phyloP scores from a whole-genome alignment of 305 asterid species.

The Euphrasia arctica region DNA sequence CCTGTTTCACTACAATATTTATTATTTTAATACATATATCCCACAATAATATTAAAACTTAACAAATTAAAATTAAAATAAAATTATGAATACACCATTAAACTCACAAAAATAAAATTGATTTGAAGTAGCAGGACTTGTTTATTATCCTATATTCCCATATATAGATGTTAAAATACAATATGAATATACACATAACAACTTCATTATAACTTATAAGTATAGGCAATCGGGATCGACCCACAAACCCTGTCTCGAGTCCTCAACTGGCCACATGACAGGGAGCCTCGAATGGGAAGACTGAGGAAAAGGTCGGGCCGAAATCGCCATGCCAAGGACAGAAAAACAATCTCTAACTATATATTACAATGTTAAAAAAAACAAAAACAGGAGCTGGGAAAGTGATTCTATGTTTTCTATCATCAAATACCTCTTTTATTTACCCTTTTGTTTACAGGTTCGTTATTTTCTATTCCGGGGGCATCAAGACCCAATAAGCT shows the following conservation, averaged over 20 bases:
- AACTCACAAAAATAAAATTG: no score
- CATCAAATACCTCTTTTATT: constrained; percentile 8
- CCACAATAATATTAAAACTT: no score
- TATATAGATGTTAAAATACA: neutral
- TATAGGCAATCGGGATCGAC: no score
- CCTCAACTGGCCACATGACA: no score
- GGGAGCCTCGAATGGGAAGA: no score
- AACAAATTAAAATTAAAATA: no score
- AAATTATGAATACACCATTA: no score
- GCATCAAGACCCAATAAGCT: constrained; percentile 49
- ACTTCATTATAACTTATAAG: neutral
- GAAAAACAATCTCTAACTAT: constrained; percentile 15
- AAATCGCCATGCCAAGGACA: neutral
- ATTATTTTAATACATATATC: no score
- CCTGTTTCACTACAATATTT: no score
- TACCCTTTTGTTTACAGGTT: neutral
- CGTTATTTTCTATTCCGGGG: neutral
- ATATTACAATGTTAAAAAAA: constrained; percentile 10
- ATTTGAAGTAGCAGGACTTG: no score
- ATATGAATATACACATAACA: neutral
- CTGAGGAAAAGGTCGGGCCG: neutral
- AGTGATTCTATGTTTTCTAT: constrained; percentile 2
- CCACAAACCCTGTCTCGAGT: no score
- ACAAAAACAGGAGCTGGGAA: neutral
- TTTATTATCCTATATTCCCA: no score